Percentiles rank a stretch among this genome's conserved stretches.
phyloP scores from a whole-genome alignment of 306 rosid species.

The Abrus pulchellus region DNA sequence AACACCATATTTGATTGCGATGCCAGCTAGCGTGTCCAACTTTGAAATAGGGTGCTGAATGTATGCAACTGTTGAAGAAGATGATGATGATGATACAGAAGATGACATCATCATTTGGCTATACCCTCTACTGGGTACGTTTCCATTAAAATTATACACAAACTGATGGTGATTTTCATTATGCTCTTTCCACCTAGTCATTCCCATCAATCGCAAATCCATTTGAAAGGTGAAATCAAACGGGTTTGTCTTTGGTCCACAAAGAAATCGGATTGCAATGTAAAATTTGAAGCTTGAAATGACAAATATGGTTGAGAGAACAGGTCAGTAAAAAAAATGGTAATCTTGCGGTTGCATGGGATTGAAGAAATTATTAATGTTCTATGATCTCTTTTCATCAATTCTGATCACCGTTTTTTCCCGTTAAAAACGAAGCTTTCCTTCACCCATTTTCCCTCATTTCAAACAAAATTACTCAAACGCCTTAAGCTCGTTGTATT shows the following conservation, averaged over 20 bases:
- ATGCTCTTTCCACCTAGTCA: slow-evolving; percentile 54
- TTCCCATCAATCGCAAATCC: slow-evolving; percentile 51
- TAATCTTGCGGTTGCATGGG: neutral
- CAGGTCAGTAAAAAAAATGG: neutral
- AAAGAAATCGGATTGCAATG: neutral
- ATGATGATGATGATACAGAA: neutral
- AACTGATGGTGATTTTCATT: slow-evolving; percentile 28
- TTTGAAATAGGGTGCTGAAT: slow-evolving; percentile 76
- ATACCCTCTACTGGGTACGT: slow-evolving; percentile 5
- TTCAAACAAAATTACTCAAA: neutral
- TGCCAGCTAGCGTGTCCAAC: slow-evolving; percentile 81
- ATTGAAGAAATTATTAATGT: neutral
- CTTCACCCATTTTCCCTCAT: neutral
- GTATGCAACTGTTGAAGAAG: slow-evolving; percentile 46
- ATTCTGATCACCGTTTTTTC: slow-evolving; percentile 15
- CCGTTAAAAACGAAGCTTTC: slow-evolving; percentile 29
- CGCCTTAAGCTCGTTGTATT: neutral
- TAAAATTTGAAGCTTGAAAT: slow-evolving; percentile 14
- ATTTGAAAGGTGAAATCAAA: neutral
- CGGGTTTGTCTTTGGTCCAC: too few relatives aligned
- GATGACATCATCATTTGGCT: slow-evolving; percentile 9
- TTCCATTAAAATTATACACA: neutral
- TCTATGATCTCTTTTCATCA: too few relatives aligned
- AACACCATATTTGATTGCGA: slow-evolving; percentile 92
- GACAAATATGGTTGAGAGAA: neutral